Percentiles rank a stretch among this genome's conserved stretches.
phyloP scores from a whole-genome alignment of 2,329 filamentous ascomycete genomes.

The Ophiocordyceps australis region DNA sequence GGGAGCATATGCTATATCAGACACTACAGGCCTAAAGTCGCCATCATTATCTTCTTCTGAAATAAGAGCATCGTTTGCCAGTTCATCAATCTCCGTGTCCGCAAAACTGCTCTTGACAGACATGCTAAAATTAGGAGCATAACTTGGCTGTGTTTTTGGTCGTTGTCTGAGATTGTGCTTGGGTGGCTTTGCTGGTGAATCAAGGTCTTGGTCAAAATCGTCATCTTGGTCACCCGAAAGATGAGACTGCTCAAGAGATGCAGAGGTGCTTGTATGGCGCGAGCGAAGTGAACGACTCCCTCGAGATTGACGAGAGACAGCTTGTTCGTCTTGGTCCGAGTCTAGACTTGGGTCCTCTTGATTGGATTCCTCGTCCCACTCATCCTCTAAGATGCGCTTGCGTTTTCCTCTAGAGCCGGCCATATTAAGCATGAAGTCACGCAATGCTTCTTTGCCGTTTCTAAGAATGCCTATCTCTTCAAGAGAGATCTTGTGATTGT shows the following conservation, averaged over 20 bases:
- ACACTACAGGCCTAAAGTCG: constrained; percentile 16
- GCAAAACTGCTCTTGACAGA: constrained; percentile 7
- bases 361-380: constrained; percentile 12
- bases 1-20: constrained; percentile 12
- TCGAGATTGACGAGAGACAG: constrained; percentile 2
- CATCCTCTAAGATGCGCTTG: constrained; percentile 10
- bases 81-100: constrained; percentile 13
- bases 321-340: constrained; percentile 9
- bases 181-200: too few species aligned
- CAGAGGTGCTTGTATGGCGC: constrained; percentile 7
- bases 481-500: constrained; percentile 11
- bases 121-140: too few species aligned
- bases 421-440: constrained; percentile 5
- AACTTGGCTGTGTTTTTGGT: too few species aligned
- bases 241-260: not conserved
- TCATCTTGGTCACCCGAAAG: constrained; percentile 6
- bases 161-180: constrained; percentile 9
- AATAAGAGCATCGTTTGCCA: constrained; percentile 10
- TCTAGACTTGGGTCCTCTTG: too few species aligned
- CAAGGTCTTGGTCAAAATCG: too few species aligned
- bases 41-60: constrained; percentile 14
- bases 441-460: constrained; percentile 14
- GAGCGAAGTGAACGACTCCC: constrained; percentile 7
- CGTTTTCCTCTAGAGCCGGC: constrained; percentile 10
- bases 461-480: constrained; percentile 11